These are phyloP conservation scores for Neoboletus brunneissimus DNA, from an alignment of 768 basidiomycete species.

Conservation along the genomic window DNA sequence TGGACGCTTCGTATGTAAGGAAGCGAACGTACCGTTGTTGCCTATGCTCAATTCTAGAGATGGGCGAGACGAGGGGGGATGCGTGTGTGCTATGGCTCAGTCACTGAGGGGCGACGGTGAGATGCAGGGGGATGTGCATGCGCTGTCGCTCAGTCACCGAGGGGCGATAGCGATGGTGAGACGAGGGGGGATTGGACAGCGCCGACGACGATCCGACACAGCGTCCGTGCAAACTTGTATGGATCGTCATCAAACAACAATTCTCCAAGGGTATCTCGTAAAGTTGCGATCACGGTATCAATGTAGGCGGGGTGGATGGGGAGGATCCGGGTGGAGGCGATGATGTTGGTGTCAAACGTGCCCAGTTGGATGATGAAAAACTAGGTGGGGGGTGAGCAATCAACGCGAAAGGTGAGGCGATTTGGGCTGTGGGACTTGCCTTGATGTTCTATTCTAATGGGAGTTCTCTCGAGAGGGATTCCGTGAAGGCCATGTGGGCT, in stretches of 20 bases:
- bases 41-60: too few species aligned
- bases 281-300: not conserved
- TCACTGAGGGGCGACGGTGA: too few species aligned
- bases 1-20: conserved; percentile 81
- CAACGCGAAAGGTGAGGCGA: too few species aligned
- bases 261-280: not conserved
- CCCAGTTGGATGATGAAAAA: conserved; percentile 18
- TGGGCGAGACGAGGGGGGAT: too few species aligned
- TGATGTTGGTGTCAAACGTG: conserved; percentile 14
- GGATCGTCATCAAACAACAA: conserved; percentile 10
- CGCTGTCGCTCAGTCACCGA: too few species aligned
- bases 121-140: too few species aligned
- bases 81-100: too few species aligned
- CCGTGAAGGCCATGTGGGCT: conserved; percentile 49
- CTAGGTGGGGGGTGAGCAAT: not conserved
- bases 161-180: too few species aligned
- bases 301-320: conserved; percentile 9
- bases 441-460: conserved; percentile 19
- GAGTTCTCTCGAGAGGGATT: conserved; percentile 13
- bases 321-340: not conserved
- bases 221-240: conserved; percentile 11
- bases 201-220: not conserved
- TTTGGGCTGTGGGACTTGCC: not conserved
- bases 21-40: too few species aligned
- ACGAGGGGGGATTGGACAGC: too few species aligned